Evolutionary conservation across 2,329 filamentous ascomycete species (phyloP), one percentile per base, ranked within the genome.

Genomic region (Sarocladium strictum): DNA sequence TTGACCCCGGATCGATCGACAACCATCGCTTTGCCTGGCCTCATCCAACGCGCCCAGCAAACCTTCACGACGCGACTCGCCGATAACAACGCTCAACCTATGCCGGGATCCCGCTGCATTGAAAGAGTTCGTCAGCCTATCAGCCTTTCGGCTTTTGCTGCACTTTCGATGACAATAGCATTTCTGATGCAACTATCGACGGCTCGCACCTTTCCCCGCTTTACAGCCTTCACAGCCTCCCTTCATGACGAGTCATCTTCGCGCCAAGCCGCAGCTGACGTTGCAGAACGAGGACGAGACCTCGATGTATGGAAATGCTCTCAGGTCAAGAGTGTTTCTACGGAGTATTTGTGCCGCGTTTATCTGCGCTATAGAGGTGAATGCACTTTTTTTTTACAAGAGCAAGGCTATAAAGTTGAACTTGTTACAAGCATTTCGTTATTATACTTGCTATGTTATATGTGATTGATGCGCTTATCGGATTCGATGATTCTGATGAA

Each of bases 251-350:
- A 51, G 47, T 51, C 29, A n/a, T 32, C 14, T 35, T 12, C 3
- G 4, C 10, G 47, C 47, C 47, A 51, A 51, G 47, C 47, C 47
- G 47, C 47, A 51, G 47, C 47, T 51, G 47, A 51, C 47, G 47
- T 51, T 51, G 14, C 27, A 51, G 23, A 23, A 23, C 5, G 43
- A 21, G 24, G 7, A 24, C 35, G 35, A 38, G 12, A n/a, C 6
- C 35, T 38, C 35, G 9, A 33, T 9, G 9, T 33, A 33, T 33
- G 9, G 32, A 33, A 33, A 9, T 33, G 32, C 32, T 15, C 15
- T 33, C 32, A 33, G 9, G 32, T 33, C 32, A 9, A n/a, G n/a
- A n/a, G n/a, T 15, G 32, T 33, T 9, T 15, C 32, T 33, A 33
- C 15, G 32, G 32, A 9, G 9, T 33, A 9, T 33, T 15, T 33